Evolutionary conservation across 73 alveolate genomes (phyloP).

Genomic region (Tetrahymena malaccensis): DNA sequence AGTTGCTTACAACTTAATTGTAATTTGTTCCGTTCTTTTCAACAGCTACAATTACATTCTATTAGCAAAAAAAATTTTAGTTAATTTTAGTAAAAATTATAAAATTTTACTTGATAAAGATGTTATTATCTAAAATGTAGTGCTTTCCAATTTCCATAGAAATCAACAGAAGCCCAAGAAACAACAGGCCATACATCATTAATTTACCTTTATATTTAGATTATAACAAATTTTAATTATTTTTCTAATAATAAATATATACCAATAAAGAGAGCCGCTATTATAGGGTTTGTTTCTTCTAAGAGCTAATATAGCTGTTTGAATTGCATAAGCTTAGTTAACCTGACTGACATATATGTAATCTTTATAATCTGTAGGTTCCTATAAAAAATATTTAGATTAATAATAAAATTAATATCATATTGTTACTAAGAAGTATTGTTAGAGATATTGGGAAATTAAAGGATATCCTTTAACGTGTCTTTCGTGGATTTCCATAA

Average conservation of each 20-base stretch:
- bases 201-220: constrained; percentile 9
- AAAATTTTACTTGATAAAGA: constrained; percentile 28
- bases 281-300: constrained; percentile 76
- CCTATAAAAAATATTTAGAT: not conserved
- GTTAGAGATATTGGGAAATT: constrained; percentile 53
- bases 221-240: not conserved
- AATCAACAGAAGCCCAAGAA: constrained; percentile 92
- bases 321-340: constrained; percentile 68
- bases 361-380: constrained; percentile 51
- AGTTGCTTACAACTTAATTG: not conserved
- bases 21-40: not conserved
- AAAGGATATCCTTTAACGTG: constrained; percentile 66
- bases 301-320: constrained; percentile 75
- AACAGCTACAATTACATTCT: not conserved
- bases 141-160: constrained; percentile 83
- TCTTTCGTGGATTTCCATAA: constrained; percentile 77
- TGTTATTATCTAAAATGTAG: constrained; percentile 58
- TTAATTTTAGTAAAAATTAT: constrained; percentile 12
- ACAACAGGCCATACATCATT: constrained; percentile 92
- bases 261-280: constrained; percentile 82
- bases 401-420: not conserved
- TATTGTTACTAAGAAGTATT: constrained; percentile 50
- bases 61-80: not conserved
- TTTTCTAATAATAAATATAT: not conserved
- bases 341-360: constrained; percentile 67